phyloP scores from a whole-genome alignment of 306 rosid species.

The Parietaria judaica region DNA sequence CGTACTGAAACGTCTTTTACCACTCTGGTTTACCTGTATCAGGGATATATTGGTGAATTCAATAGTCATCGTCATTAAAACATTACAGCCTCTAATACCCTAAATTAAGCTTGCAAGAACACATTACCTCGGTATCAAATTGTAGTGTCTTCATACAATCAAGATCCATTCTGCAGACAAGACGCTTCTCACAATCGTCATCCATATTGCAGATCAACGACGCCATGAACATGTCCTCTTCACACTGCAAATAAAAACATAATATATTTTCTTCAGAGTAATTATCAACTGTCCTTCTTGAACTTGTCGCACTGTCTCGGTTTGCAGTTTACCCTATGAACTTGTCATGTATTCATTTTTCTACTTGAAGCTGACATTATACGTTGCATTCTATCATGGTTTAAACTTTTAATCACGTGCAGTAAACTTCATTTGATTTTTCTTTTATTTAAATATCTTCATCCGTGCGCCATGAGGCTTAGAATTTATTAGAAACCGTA shows the following conservation, averaged over 20 bases:
- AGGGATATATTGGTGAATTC: not conserved
- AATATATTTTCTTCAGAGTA: not conserved
- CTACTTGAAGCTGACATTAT: too few relatives aligned
- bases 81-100: not conserved
- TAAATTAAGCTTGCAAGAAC: not conserved
- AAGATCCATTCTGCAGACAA: constrained; percentile 67
- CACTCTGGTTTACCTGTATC: constrained; percentile 46
- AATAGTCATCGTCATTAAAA: not conserved
- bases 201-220: constrained; percentile 90
- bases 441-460: too few relatives aligned
- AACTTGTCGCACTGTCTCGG: too few relatives aligned
- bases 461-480: too few relatives aligned
- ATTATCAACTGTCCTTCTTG: too few relatives aligned
- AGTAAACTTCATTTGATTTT: too few relatives aligned
- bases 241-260: constrained; percentile 37
- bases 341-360: too few relatives aligned
- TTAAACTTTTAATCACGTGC: too few relatives aligned
- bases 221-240: constrained; percentile 74
- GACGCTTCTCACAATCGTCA: constrained; percentile 56
- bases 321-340: too few relatives aligned
- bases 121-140: constrained; percentile 76
- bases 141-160: constrained; percentile 75
- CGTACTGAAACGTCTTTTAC: constrained; percentile 23
- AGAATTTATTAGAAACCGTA: too few relatives aligned
- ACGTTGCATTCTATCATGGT: too few relatives aligned